These are phyloP conservation scores for Musa schizocarpa DNA, from an alignment of 176 grass and related monocot species.

Conservation along the genomic window DNA sequence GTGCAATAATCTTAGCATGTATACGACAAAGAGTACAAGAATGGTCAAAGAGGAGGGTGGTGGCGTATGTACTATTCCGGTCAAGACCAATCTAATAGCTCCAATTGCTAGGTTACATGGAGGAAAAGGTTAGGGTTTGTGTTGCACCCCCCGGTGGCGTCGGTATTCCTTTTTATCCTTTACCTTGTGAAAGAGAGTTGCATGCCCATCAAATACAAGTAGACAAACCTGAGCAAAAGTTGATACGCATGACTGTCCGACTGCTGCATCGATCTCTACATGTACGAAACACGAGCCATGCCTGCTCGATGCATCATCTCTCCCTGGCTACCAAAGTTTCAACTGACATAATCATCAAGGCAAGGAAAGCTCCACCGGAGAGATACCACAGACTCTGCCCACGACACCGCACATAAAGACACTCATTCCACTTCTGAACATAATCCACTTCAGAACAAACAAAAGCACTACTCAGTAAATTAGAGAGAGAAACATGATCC, in stretches of 20 bases:
- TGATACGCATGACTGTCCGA: not conserved
- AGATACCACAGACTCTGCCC: not conserved
- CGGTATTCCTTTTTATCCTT: not conserved
- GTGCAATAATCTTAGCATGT: too few relatives aligned
- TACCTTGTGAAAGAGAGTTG: not conserved
- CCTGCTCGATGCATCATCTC: not conserved
- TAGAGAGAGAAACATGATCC: not conserved
- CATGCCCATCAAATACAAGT: not conserved
- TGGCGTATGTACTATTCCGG: not conserved
- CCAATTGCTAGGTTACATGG: not conserved
- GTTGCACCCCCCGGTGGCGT: not conserved
- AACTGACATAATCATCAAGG: not conserved
- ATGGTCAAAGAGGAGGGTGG: not conserved
- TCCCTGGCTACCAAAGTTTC: not conserved
- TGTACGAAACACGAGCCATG: not conserved
- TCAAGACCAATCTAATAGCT: not conserved
- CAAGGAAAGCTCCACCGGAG: not conserved
- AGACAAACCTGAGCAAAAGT: slow-evolving; percentile 4
- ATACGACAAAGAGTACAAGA: not conserved
- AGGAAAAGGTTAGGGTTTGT: not conserved
- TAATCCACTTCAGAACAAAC: not conserved
- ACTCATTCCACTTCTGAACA: not conserved
- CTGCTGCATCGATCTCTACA: not conserved
- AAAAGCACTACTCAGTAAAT: not conserved
- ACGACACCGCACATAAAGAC: not conserved